Evolutionary conservation across 2,329 filamentous ascomycete species (phyloP).

Genomic region (Penicillium sp.): DNA sequence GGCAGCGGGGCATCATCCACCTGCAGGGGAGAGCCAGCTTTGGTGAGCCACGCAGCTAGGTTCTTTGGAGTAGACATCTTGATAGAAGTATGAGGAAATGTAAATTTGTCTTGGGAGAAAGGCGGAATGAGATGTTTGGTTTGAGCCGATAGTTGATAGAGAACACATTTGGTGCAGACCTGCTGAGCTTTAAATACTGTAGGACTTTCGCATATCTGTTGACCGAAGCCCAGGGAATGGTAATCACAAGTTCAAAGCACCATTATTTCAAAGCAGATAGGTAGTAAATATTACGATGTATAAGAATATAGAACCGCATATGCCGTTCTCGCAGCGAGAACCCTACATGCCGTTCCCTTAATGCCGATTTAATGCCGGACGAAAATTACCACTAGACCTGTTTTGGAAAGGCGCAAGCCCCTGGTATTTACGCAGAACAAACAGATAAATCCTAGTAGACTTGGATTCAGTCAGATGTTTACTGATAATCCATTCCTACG

Average conservation of each 20-base stretch:
- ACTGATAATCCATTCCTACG: neutral
- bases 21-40: neutral
- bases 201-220: neutral
- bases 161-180: neutral
- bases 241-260: neutral
- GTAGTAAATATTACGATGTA: neutral
- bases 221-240: neutral
- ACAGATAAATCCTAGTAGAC: neutral
- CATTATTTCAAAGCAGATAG: neutral
- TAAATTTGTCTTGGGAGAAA: neutral
- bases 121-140: neutral
- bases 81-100: neutral
- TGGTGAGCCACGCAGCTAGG: neutral
- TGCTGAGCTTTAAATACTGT: neutral
- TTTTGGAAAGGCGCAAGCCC: neutral
- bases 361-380: neutral
- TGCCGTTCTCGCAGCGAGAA: neutral
- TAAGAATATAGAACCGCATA: neutral
- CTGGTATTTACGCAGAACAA: neutral
- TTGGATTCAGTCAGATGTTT: neutral
- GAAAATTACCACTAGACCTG: neutral
- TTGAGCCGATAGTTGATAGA: neutral
- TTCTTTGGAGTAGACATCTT: neutral
- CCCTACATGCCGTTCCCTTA: neutral
- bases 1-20: neutral